phyloP scores from a whole-genome alignment of 129 eudicot species.

The Ambrosia artemisiifolia region DNA sequence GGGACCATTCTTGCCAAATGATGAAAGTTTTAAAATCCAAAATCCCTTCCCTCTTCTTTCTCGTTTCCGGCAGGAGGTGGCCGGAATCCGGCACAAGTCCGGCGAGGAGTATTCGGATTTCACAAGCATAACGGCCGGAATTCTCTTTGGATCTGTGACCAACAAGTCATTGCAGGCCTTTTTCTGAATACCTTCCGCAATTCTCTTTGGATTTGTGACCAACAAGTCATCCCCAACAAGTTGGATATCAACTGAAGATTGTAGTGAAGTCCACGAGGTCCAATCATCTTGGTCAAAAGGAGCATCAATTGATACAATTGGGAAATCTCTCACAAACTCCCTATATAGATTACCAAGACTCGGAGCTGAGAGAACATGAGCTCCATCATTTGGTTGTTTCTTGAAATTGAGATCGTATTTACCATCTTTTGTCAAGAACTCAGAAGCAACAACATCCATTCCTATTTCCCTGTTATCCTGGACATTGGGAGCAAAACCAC shows the following conservation, averaged over 20 bases:
- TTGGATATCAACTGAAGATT: slow-evolving; percentile 78
- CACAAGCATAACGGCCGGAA: too few relatives aligned
- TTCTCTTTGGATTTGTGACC: slow-evolving; percentile 91
- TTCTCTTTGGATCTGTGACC: too few relatives aligned
- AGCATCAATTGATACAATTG: slow-evolving; percentile 95
- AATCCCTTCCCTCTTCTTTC: too few relatives aligned
- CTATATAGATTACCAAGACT: slow-evolving; percentile 69
- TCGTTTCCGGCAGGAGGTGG: too few relatives aligned
- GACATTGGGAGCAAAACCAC: slow-evolving; percentile 96
- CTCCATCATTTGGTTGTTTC: slow-evolving; percentile 92
- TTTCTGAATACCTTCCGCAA: slow-evolving; percentile 74
- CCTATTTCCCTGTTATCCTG: slow-evolving; percentile 95
- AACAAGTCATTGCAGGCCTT: slow-evolving; percentile 95
- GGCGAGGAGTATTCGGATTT: too few relatives aligned
- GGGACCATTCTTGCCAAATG: too few relatives aligned
- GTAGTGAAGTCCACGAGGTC: slow-evolving; percentile 84
- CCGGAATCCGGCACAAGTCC: too few relatives aligned
- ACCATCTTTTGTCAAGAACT: slow-evolving; percentile 82
- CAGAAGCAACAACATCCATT: slow-evolving; percentile 98
- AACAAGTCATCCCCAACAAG: slow-evolving; percentile 93
- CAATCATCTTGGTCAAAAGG: slow-evolving; percentile 99
- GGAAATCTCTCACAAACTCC: slow-evolving; percentile 79
- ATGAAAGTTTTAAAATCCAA: too few relatives aligned
- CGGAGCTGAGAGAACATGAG: slow-evolving; percentile 75
- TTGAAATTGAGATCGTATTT: slow-evolving; percentile 86